Conservation (phyloP, 2,329 filamentous ascomycete genomes). For the Ascocoryne sarcoides region DNA sequence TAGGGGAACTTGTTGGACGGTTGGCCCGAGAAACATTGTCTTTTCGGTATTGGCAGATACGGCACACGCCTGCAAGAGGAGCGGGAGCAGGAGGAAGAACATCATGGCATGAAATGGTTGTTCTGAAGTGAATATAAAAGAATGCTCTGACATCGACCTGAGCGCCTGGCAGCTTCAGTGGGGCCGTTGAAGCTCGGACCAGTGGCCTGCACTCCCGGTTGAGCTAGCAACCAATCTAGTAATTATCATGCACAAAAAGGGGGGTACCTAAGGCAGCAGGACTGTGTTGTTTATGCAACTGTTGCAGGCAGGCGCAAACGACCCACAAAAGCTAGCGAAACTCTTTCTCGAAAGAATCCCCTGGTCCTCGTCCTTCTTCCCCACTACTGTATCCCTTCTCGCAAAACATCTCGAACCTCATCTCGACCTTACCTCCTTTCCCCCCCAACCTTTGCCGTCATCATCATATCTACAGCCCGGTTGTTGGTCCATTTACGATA, state of each 20-base stretch:
- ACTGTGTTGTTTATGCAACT: slow-evolving; percentile 16
- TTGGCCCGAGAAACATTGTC: slow-evolving; percentile 72
- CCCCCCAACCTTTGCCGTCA: slow-evolving; percentile 20
- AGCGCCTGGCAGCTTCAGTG: not conserved
- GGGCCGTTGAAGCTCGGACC: slow-evolving; percentile 13
- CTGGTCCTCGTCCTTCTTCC: slow-evolving; percentile 17
- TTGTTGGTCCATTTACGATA: slow-evolving; percentile 22
- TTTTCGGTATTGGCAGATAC: slow-evolving; percentile 78
- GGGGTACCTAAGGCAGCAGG: no score
- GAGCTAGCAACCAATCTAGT: no score
- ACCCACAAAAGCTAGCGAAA: slow-evolving; percentile 17
- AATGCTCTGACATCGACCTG: no score
- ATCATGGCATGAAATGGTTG: no score
- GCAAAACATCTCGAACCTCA: slow-evolving; percentile 11
- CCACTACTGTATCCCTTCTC: slow-evolving; percentile 19
- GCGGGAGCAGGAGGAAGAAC: slow-evolving; percentile 12
- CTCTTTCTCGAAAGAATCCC: slow-evolving; percentile 15
- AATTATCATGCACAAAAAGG: no score
- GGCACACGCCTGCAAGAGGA: slow-evolving; percentile 12
- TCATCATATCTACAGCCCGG: slow-evolving; percentile 9
- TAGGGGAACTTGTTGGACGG: slow-evolving; percentile 44
- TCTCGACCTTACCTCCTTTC: slow-evolving; percentile 11
- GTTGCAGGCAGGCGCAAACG: slow-evolving; percentile 3
- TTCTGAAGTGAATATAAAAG: no score
- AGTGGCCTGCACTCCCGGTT: no score